These are phyloP conservation scores for Hippophae gyantsensis DNA, from an alignment of 306 rosid species.

Conservation along the genomic window DNA sequence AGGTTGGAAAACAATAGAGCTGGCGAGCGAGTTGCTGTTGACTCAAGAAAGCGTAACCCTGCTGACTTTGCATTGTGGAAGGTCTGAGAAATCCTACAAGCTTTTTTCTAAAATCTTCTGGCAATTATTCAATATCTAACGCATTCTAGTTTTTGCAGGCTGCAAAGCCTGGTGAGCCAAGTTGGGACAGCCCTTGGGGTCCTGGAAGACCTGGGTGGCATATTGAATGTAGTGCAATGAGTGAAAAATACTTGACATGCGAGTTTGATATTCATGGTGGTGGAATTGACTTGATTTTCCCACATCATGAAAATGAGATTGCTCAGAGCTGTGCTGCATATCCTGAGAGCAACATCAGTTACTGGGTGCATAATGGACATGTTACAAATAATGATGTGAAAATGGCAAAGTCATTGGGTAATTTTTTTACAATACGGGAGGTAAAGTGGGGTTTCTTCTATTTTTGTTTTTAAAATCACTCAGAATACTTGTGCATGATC, in stretches of 20 bases:
- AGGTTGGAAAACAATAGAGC: conserved; percentile 74
- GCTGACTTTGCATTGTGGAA: conserved; percentile 97
- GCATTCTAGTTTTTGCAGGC: conserved; percentile 42
- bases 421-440: conserved; percentile 95
- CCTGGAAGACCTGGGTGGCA: conserved; percentile 99
- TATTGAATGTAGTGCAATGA: conserved; percentile 99
- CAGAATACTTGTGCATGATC: conserved; percentile 13
- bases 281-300: conserved; percentile 93
- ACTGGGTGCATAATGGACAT: conserved; percentile 97
- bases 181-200: conserved; percentile 99
- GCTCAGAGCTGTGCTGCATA: conserved; percentile 93
- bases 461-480: conserved; percentile 4
- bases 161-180: conserved; percentile 87
- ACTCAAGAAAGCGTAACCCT: conserved; percentile 74
- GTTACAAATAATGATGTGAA: conserved; percentile 86
- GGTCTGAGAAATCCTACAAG: conserved; percentile 30
- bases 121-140: conserved; percentile 9
- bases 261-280: conserved; percentile 95
- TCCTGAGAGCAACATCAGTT: conserved; percentile 53
- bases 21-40: conserved; percentile 85
- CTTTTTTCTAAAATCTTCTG: conserved; percentile 5
- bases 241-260: conserved; percentile 70
- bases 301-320: conserved; percentile 96
- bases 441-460: conserved; percentile 24
- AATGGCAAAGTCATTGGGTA: conserved; percentile 92